Evolutionary conservation across 495 filamentous ascomycete species (phyloP), one percentile per base, ranked within the genome.

Genomic region (Clohesyomyces aquaticus): DNA sequence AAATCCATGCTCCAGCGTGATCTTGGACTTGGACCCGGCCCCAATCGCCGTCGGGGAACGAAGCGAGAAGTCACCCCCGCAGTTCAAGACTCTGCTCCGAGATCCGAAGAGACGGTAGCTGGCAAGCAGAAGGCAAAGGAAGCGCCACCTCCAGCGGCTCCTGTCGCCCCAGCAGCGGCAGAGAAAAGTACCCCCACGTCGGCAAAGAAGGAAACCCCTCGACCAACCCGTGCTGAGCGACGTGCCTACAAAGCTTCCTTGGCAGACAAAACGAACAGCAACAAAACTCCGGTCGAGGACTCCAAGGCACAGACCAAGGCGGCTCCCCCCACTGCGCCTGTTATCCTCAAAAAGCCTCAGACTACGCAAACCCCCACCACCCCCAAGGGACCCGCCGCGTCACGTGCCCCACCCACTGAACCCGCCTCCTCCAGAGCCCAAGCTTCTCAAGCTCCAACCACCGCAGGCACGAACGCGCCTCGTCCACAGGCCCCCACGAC

Each of bases 1-100:
- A 90, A 91, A 18, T 87, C 87, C 47, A 96, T 98, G 61, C 75
- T 98, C 22, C 91, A 96, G 68, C 86, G 93, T 16, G 94, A 98
- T 74, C 79, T 96, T 18, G 94, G 93, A 18, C 81, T 98, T n/a
- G 84, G 85, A 38, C 68, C 68, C 29, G 68, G 63, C 26, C 53
- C 84, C 4, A 82, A 83, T 55, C 73, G 76, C 47, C 70, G 67
- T 46, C 74, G 79, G 45, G 79, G 81, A 42, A 77, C 80, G 64
- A 75, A 76, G 56, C 77, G 79, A 27, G 68, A 71, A 27, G 46
- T 57, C 25, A 64, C 58, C 18, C 43, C 67, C n/a, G 55, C 63
- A 35, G 18, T 35, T 3, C 54, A 54, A 18, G 63, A 60, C 6
- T 28, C 63, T 45, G 18, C 32, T 18, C 18, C 70, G 49, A 43